Percentiles rank a stretch among this genome's conserved stretches.
Conservation (phyloP, 2,329 filamentous ascomycete species). For the Calonectria pteridis region DNA sequence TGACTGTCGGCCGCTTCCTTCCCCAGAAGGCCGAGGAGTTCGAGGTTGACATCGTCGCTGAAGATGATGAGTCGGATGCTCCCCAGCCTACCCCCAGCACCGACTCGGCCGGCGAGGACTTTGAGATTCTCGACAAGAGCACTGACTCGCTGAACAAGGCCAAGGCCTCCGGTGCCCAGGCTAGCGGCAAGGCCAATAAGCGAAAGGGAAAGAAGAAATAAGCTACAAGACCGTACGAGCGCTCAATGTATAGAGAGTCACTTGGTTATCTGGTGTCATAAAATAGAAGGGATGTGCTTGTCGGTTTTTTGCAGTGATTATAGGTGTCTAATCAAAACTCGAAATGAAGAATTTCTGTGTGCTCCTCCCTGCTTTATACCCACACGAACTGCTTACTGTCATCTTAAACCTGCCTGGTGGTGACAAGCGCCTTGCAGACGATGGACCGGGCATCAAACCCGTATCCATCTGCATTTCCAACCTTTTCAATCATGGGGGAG, state of each 20-base stretch:
- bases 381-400: neutral
- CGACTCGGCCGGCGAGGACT: slow-evolving; percentile 71
- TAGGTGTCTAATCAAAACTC: neutral
- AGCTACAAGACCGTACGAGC: slow-evolving; percentile 24
- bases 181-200: slow-evolving; percentile 63
- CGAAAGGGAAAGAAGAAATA: slow-evolving; percentile 68
- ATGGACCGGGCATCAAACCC: neutral
- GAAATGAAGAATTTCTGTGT: neutral
- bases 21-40: slow-evolving; percentile 51
- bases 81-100: slow-evolving; percentile 66
- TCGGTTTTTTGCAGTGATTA: neutral
- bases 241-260: slow-evolving; percentile 29
- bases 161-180: slow-evolving; percentile 63
- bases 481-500: slow-evolving; percentile 8
- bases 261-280: neutral
- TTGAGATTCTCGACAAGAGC: slow-evolving; percentile 73
- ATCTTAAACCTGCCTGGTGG: neutral
- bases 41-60: slow-evolving; percentile 54
- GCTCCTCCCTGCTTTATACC: neutral
- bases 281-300: neutral
- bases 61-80: slow-evolving; percentile 62
- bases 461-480: neutral
- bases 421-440: neutral
- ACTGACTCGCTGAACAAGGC: slow-evolving; percentile 65
- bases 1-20: slow-evolving; percentile 65